Evolutionary conservation across 768 basidiomycete genomes (phyloP).

Genomic region (Lentinula lateritia): DNA sequence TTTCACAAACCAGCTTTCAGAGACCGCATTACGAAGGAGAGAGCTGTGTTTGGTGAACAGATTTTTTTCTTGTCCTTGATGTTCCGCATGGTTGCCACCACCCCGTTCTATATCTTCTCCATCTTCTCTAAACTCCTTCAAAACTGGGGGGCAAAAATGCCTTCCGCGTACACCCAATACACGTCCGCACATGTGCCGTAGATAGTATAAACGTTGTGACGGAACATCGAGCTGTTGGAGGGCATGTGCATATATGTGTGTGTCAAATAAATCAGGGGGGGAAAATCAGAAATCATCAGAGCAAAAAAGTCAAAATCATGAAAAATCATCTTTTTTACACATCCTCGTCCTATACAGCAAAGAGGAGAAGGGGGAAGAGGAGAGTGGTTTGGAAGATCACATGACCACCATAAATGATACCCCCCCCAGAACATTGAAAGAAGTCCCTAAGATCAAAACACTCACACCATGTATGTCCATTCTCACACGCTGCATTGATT

Average conservation of each 20-base stretch:
- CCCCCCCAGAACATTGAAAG: too few species aligned
- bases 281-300: too few species aligned
- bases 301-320: too few species aligned
- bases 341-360: too few species aligned
- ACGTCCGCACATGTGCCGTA: conserved; percentile 75
- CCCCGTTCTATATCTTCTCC: not conserved
- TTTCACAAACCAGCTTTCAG: conserved; percentile 56
- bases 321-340: too few species aligned
- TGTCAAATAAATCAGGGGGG: too few species aligned
- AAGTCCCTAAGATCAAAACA: conserved; percentile 1
- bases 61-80: too few species aligned
- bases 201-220: conserved; percentile 76
- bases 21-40: conserved; percentile 40
- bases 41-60: conserved; percentile 13
- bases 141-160: conserved; percentile 56
- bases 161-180: conserved; percentile 76
- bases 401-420: too few species aligned
- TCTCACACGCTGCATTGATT: conserved; percentile 55
- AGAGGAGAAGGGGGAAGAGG: too few species aligned
- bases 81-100: too few species aligned
- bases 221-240: conserved; percentile 61
- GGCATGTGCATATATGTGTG: too few species aligned
- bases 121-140: conserved; percentile 22
- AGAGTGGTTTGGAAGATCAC: too few species aligned
- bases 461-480: conserved; percentile 77